A percentile compares a stretch with the other conserved stretches of the same genome.
phyloP scores from a whole-genome alignment of 768 basidiomycete genomes.

The Boletus sensibilis region DNA sequence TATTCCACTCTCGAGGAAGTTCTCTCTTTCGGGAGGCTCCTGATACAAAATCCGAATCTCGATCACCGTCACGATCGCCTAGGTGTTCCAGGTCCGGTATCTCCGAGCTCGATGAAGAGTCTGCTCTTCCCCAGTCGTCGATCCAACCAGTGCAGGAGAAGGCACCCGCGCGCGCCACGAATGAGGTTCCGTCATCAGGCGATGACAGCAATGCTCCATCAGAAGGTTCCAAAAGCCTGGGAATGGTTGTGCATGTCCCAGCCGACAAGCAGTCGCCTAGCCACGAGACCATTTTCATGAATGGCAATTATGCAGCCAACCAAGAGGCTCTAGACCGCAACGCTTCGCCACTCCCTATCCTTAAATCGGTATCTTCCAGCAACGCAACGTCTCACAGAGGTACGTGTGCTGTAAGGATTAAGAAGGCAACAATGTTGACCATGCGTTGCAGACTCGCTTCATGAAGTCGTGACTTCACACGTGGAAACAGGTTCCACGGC shows the following conservation, averaged over 20 bases:
- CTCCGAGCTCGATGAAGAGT: slow-evolving; percentile 25
- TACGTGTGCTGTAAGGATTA: slow-evolving; percentile 6
- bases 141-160: slow-evolving; percentile 37
- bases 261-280: slow-evolving; percentile 16
- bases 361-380: slow-evolving; percentile 9
- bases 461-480: slow-evolving; percentile 9
- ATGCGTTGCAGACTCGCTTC: slow-evolving; percentile 13
- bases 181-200: slow-evolving; percentile 9
- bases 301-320: slow-evolving; percentile 15
- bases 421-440: slow-evolving; percentile 9
- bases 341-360: slow-evolving; percentile 7
- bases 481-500: slow-evolving; percentile 11
- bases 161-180: slow-evolving; percentile 24
- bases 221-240: slow-evolving; percentile 22
- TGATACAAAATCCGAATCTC: slow-evolving; percentile 38
- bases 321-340: slow-evolving; percentile 16
- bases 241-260: slow-evolving; percentile 14
- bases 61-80: slow-evolving; percentile 58
- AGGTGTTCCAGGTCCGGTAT: slow-evolving; percentile 24
- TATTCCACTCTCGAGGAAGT: slow-evolving; percentile 26
- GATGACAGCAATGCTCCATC: slow-evolving; percentile 11
- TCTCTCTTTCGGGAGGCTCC: slow-evolving; percentile 32
- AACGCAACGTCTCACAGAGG: slow-evolving; percentile 14
- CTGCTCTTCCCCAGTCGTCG: slow-evolving; percentile 16
- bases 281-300: slow-evolving; percentile 26